Evolutionary conservation across 148 eudicot species (phyloP).

Genomic region (Rhododendron kiyosumense): DNA sequence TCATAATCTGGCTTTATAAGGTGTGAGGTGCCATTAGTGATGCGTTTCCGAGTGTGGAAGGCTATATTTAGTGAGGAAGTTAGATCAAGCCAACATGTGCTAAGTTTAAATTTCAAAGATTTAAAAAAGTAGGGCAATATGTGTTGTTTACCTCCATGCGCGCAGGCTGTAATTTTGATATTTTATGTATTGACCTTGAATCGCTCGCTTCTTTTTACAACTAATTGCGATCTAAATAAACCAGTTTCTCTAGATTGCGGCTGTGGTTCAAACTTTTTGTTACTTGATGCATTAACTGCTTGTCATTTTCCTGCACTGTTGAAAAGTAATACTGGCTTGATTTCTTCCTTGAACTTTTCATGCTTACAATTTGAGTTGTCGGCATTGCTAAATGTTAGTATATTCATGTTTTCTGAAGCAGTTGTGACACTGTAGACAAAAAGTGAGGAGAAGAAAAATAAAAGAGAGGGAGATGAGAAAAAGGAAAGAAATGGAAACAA

Average conservation of each 20-base stretch:
- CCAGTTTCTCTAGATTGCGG: neutral
- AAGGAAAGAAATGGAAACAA: neutral
- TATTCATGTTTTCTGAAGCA: neutral
- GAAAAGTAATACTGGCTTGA: neutral
- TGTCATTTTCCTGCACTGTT: neutral
- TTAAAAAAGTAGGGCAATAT: neutral
- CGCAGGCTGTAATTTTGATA: neutral
- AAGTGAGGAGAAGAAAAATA: neutral
- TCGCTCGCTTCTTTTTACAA: neutral
- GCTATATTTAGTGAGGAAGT: neutral
- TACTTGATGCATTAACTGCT: neutral
- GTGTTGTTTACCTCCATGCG: neutral
- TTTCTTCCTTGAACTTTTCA: neutral
- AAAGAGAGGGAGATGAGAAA: neutral
- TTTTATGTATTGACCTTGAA: neutral
- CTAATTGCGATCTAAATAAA: neutral
- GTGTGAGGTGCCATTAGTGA: neutral
- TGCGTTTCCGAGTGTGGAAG: neutral
- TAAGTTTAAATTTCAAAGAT: neutral
- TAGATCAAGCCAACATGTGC: neutral
- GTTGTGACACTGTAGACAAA: neutral
- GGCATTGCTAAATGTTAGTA: neutral
- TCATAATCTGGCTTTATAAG: slow-evolving; percentile 4
- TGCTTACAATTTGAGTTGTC: neutral
- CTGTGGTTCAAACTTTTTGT: neutral